A percentile compares a stretch with the other conserved stretches of the same genome.
Conservation (phyloP, 2,329 filamentous ascomycete genomes). For the Thielaviopsis populi region DNA sequence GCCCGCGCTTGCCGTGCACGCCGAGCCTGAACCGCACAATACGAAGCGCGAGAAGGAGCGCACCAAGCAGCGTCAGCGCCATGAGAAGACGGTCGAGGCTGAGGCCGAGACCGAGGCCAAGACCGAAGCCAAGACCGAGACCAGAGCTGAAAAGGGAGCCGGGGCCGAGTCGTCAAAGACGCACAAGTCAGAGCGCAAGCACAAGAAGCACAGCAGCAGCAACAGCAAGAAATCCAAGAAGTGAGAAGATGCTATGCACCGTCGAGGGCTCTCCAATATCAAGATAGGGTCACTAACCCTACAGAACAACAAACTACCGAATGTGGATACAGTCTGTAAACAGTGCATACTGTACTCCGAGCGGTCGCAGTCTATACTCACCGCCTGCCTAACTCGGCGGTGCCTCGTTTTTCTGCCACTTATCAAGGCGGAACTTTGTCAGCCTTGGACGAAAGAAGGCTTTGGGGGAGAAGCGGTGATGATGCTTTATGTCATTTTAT, state of each 20-base stretch:
- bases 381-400: neutral
- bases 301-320: neutral
- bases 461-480: neutral
- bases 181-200: slow-evolving; percentile 4
- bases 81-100: neutral
- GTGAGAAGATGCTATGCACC: no score
- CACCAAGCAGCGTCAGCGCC: neutral
- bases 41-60: slow-evolving; percentile 10
- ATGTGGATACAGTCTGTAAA: neutral
- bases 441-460: neutral
- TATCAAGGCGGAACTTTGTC: neutral
- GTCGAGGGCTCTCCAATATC: no score
- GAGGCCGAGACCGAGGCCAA: neutral
- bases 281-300: neutral
- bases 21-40: neutral
- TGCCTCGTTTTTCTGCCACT: neutral
- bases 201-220: slow-evolving; percentile 9
- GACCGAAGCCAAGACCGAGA: neutral
- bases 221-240: slow-evolving; percentile 4
- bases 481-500: neutral
- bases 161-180: neutral
- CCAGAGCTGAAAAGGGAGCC: neutral
- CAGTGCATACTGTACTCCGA: neutral
- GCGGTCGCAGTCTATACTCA: neutral
- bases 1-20: neutral